Percentiles rank a stretch among this genome's conserved stretches.
These are phyloP conservation scores for Lipomyces yamanashiensis DNA, from an alignment of 805 yeast species.

Conservation along the genomic window DNA sequence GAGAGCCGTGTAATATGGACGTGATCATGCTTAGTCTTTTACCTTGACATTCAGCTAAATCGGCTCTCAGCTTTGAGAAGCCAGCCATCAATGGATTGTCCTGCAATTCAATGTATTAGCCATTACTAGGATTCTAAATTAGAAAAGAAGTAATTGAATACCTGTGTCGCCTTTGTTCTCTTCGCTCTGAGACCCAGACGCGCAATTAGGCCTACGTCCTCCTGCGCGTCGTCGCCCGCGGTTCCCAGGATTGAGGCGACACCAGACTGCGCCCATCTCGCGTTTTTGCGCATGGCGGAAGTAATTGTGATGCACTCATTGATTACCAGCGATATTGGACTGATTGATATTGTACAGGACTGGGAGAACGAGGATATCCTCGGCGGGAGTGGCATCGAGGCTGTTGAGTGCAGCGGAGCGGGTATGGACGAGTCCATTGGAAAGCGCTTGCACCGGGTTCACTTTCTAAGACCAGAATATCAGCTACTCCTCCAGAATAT, in stretches of 20 bases:
- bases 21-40: not conserved
- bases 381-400: constrained; percentile 26
- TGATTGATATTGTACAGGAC: constrained; percentile 53
- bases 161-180: constrained; percentile 28
- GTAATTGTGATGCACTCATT: constrained; percentile 86
- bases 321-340: constrained; percentile 79
- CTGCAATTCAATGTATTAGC: constrained; percentile 1
- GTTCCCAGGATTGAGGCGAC: constrained; percentile 86
- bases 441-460: not conserved
- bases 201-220: constrained; percentile 49
- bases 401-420: constrained; percentile 7
- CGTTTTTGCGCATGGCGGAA: constrained; percentile 86
- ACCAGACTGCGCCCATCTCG: constrained; percentile 74
- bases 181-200: constrained; percentile 43
- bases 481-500: not conserved
- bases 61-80: constrained; percentile 76
- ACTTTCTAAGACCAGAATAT: not conserved
- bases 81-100: constrained; percentile 47
- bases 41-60: constrained; percentile 59
- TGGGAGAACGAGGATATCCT: constrained; percentile 30
- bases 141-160: not conserved
- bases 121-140: no score
- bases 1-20: not conserved
- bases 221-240: constrained; percentile 53
- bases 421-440: constrained; percentile 7